A percentile compares a stretch with the other conserved stretches of the same genome.
phyloP scores from a whole-genome alignment of 108 stramenopile species.

The Discostella pseudostelligera region DNA sequence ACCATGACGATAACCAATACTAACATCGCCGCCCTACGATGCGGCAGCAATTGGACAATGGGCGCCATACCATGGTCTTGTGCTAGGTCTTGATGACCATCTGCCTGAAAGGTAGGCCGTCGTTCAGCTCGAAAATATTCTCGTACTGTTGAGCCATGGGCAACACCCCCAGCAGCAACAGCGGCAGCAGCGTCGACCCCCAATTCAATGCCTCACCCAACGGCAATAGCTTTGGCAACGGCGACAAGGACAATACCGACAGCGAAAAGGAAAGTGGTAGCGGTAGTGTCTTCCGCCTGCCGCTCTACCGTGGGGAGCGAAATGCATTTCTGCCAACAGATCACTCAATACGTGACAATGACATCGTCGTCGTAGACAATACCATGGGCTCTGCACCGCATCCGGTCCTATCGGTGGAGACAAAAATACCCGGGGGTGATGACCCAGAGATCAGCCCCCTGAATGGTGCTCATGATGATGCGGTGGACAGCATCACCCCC shows the following conservation, averaged over 20 bases:
- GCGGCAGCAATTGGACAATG: too few relatives aligned
- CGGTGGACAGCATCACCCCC: too few relatives aligned
- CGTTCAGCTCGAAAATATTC: too few relatives aligned
- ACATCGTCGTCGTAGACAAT: background rate
- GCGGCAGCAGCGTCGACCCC: background rate
- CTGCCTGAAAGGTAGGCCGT: too few relatives aligned
- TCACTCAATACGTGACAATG: background rate
- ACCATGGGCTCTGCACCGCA: background rate
- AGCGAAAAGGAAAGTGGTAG: background rate
- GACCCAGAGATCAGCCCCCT: background rate
- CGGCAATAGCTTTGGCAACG: background rate
- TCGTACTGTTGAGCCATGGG: background rate
- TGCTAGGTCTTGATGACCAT: too few relatives aligned
- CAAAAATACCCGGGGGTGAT: background rate
- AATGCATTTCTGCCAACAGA: conserved; percentile 1
- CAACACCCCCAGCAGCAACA: background rate
- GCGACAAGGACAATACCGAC: background rate
- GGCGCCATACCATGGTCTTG: too few relatives aligned
- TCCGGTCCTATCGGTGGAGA: conserved; percentile 1
- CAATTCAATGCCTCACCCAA: too few relatives aligned
- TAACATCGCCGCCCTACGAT: too few relatives aligned
- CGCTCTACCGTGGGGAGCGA: conserved; percentile 11
- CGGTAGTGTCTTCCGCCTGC: conserved; percentile 2
- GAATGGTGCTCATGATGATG: too few relatives aligned
- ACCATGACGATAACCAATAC: too few relatives aligned